Evolutionary conservation across 2,329 filamentous ascomycete genomes (phyloP), one percentile per base, ranked within the genome.

Genomic region (Talaromyces albobiverticillius): DNA sequence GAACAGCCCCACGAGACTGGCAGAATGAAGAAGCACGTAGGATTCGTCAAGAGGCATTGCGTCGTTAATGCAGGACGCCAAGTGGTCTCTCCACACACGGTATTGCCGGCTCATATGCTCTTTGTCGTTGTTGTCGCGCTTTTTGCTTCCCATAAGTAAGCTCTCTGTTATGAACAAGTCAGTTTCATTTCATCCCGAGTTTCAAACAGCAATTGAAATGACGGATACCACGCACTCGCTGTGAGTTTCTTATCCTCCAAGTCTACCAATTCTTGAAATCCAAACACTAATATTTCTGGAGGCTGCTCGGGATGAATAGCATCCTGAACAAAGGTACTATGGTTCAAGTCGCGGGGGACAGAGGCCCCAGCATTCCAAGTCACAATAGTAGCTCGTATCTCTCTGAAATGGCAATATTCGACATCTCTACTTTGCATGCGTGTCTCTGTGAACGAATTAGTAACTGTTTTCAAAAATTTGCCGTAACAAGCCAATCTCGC

Each of bases 331-430:
- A 97, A 97, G 41, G 80, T 79, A 10, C 83, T 82, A 64, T 95
- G 90, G 52, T 88, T 82, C 31, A 97, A 76, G 64, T 86, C 89
- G 55, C 85, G 86, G 0, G 94, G 94, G n/a, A 94, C 96, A 14
- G 88, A 87, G n/a, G 94, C 94, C 1, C 94, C 94, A 1, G 92
- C 93, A 68, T 99, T 99, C 94, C 94, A 99, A 0, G 92, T 96
- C 77, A 97, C 81, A 23, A 96, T 83, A 34, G 90, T 77, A 11
- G 89, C 86, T 46, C 84, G 87, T 54, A 97, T 78, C 62, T 95
- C 86, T 51, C 91, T 82, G 69, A 97, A 96, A 25, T 83, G 81
- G 75, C 92, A 96, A 67, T 90, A 97, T 46, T 94, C 83, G 0
- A 82, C 79, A 64, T 96, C 92, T 57, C 86, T 84, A 29, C 82